phyloP scores from a whole-genome alignment of 2,329 filamentous ascomycete species.

The Aspergillus sp. region DNA sequence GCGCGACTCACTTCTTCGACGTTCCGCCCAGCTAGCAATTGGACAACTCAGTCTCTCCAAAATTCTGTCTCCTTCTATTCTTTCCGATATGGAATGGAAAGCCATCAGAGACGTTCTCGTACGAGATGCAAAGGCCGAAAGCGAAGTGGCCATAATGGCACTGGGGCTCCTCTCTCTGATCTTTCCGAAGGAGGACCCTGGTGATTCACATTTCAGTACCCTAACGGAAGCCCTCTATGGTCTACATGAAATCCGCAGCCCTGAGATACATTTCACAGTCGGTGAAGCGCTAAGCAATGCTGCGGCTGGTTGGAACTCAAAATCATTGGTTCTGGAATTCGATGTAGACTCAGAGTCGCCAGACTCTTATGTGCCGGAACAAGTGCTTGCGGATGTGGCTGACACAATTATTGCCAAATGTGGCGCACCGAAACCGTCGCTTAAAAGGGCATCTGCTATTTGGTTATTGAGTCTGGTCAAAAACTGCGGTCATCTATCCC shows the following conservation, averaged over 20 bases:
- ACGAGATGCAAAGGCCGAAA: constrained; percentile 72
- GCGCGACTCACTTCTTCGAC: constrained; percentile 58
- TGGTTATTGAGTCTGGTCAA: constrained; percentile 93
- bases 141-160: constrained; percentile 77
- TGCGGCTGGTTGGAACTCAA: constrained; percentile 79
- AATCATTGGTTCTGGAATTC: constrained; percentile 70
- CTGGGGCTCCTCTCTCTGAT: constrained; percentile 72
- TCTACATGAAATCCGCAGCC: constrained; percentile 79
- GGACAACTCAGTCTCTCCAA: constrained; percentile 64
- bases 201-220: constrained; percentile 40
- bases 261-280: constrained; percentile 86
- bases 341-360: constrained; percentile 66
- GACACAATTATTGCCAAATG: constrained; percentile 76
- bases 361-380: constrained; percentile 37
- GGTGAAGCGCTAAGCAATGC: constrained; percentile 84
- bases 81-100: constrained; percentile 36
- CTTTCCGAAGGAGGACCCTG: constrained; percentile 38
- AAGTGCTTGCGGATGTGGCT: constrained; percentile 58
- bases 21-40: constrained; percentile 59
- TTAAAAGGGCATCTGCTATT: constrained; percentile 89
- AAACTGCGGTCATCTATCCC: constrained; percentile 76
- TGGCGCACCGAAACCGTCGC: constrained; percentile 80
- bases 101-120: constrained; percentile 64
- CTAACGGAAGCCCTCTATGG: constrained; percentile 71
- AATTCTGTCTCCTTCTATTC: constrained; percentile 45